Evolutionary conservation across 2,329 filamentous ascomycete species (phyloP).

Genomic region (Delphinella strobiligena): DNA sequence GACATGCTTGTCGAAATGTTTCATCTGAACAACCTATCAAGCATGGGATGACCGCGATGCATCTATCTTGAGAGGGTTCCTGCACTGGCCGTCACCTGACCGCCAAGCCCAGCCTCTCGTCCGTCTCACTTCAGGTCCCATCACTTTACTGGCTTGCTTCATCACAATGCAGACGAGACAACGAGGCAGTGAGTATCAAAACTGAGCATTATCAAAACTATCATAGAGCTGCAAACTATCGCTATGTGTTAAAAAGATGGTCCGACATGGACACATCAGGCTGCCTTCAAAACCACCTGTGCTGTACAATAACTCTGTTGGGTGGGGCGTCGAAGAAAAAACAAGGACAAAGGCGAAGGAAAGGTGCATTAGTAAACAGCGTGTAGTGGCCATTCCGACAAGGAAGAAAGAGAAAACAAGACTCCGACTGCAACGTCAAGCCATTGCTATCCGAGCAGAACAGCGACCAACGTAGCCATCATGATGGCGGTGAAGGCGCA

Average conservation of each 20-base stretch:
- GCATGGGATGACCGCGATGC: no score
- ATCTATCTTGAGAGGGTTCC: no score
- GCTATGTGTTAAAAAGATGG: conserved; percentile 1
- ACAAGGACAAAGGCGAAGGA: not conserved
- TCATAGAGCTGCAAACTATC: not conserved
- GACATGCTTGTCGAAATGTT: no score
- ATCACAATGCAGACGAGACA: not conserved
- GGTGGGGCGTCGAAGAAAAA: not conserved
- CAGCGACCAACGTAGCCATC: not conserved
- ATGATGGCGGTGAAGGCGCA: not conserved
- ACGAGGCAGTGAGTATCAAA: not conserved
- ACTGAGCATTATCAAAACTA: not conserved
- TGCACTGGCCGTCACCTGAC: no score
- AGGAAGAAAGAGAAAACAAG: not conserved
- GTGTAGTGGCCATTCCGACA: not conserved
- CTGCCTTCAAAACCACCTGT: not conserved
- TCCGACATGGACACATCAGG: not conserved
- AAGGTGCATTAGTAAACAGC: not conserved
- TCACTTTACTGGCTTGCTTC: no score
- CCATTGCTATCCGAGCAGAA: not conserved
- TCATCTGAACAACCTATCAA: no score
- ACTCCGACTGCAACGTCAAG: not conserved
- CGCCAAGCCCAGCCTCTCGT: no score
- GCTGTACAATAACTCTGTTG: not conserved
- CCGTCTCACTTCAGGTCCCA: no score